Evolutionary conservation across 805 yeast genomes (phyloP).

Genomic region (Candida insectorum): DNA sequence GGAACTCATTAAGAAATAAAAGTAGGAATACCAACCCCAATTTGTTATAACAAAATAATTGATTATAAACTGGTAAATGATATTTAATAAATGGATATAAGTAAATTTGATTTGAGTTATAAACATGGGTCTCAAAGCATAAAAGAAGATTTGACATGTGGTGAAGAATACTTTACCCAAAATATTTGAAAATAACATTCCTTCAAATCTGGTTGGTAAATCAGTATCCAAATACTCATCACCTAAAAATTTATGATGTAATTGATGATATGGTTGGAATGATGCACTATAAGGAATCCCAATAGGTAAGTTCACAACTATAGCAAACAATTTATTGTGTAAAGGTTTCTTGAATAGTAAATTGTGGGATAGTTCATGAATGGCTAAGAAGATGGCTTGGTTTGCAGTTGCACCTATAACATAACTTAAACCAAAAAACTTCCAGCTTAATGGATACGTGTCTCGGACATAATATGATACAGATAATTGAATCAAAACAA

Average conservation of each 20-base stretch:
- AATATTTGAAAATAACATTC: constrained; percentile 66
- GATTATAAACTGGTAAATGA: constrained; percentile 53
- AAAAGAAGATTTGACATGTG: constrained; percentile 82
- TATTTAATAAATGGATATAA: constrained; percentile 67
- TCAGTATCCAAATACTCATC: constrained; percentile 84
- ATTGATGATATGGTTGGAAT: constrained; percentile 84
- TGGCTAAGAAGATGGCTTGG: constrained; percentile 81
- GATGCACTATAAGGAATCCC: constrained; percentile 90
- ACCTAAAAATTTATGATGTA: constrained; percentile 89
- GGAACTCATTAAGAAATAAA: constrained; percentile 70
- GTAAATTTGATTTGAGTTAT: constrained; percentile 74
- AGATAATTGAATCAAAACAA: constrained; percentile 64
- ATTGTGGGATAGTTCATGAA: constrained; percentile 86
- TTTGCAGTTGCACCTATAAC: constrained; percentile 81
- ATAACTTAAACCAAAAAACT: constrained; percentile 64
- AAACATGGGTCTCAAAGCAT: constrained; percentile 88
- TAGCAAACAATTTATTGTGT: constrained; percentile 72
- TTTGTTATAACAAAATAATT: constrained; percentile 54
- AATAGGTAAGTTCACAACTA: constrained; percentile 77
- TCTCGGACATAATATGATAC: constrained; percentile 61
- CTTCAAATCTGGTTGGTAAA: constrained; percentile 79
- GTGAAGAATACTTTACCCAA: constrained; percentile 90
- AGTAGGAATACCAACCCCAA: constrained; percentile 64
- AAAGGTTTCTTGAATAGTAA: constrained; percentile 76
- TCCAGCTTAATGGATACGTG: constrained; percentile 48